These are phyloP conservation scores for Geranium rotundifolium DNA, from an alignment of 345 rosid genomes.

Conservation along the genomic window DNA sequence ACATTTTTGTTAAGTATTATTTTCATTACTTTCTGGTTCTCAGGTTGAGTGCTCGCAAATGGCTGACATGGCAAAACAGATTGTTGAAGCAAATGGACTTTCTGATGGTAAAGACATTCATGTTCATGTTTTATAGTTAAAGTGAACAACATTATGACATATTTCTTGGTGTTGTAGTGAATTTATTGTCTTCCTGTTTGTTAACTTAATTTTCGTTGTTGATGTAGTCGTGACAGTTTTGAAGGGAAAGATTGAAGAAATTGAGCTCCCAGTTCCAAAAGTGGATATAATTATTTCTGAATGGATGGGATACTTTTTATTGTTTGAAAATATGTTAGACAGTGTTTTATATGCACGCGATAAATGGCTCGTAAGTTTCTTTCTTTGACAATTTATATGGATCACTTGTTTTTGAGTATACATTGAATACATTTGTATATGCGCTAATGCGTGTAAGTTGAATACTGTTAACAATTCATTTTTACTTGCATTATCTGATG, in stretches of 20 bases:
- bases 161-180: neutral
- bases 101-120: slow-evolving; percentile 46
- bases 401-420: neutral
- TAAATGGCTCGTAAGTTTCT: slow-evolving; percentile 90
- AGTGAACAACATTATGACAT: neutral
- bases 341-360: slow-evolving; percentile 86
- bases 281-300: slow-evolving; percentile 96
- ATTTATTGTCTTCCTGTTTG: neutral
- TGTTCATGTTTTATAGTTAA: neutral
- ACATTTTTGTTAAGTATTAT: neutral
- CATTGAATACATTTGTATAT: neutral
- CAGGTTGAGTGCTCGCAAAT: slow-evolving; percentile 90
- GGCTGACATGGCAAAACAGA: slow-evolving; percentile 92
- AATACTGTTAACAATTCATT: too few species aligned
- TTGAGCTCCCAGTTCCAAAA: slow-evolving; percentile 76
- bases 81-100: slow-evolving; percentile 75
- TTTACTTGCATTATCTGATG: too few species aligned
- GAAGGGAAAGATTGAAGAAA: slow-evolving; percentile 95
- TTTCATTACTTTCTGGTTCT: neutral
- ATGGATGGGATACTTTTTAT: slow-evolving; percentile 98
- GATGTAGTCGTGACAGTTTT: slow-evolving; percentile 75
- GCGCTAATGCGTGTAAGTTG: too few species aligned
- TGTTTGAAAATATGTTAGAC: slow-evolving; percentile 92
- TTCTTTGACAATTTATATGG: neutral
- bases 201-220: neutral